Evolutionary conservation across 768 basidiomycete species (phyloP).

Genomic region (Lactarius hengduanensis): DNA sequence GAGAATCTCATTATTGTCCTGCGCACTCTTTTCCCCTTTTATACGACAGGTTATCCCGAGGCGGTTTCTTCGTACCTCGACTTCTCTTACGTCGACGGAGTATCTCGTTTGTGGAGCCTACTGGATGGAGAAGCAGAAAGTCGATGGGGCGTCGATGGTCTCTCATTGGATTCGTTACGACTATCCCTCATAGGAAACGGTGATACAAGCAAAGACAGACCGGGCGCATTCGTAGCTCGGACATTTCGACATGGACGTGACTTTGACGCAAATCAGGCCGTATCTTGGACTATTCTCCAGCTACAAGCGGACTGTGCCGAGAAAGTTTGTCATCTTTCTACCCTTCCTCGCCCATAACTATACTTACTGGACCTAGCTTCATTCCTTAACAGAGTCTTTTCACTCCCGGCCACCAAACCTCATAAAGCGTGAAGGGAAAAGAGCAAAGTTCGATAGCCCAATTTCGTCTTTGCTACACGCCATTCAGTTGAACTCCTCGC

Average conservation of each 20-base stretch:
- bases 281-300: conserved; percentile 77
- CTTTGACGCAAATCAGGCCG: conserved; percentile 66
- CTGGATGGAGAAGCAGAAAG: conserved; percentile 63
- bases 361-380: conserved; percentile 47
- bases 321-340: conserved; percentile 46
- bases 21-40: conserved; percentile 68
- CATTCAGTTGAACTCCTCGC: conserved; percentile 40
- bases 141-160: conserved; percentile 60
- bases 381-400: conserved; percentile 57
- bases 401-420: conserved; percentile 40
- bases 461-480: conserved; percentile 53
- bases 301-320: conserved; percentile 76
- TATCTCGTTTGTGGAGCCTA: conserved; percentile 52
- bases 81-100: conserved; percentile 46
- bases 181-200: conserved; percentile 44
- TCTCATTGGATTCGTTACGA: conserved; percentile 65
- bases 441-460: conserved; percentile 56
- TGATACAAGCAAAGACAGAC: conserved; percentile 16
- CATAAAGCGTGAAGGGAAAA: conserved; percentile 45
- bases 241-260: conserved; percentile 74
- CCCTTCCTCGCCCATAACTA: conserved; percentile 11
- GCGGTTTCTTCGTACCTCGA: conserved; percentile 30
- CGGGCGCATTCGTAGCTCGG: conserved; percentile 52
- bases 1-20: conserved; percentile 78
- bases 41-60: conserved; percentile 39